phyloP scores from a whole-genome alignment of 163 green algal species.

The Scenedesmus sp. region DNA sequence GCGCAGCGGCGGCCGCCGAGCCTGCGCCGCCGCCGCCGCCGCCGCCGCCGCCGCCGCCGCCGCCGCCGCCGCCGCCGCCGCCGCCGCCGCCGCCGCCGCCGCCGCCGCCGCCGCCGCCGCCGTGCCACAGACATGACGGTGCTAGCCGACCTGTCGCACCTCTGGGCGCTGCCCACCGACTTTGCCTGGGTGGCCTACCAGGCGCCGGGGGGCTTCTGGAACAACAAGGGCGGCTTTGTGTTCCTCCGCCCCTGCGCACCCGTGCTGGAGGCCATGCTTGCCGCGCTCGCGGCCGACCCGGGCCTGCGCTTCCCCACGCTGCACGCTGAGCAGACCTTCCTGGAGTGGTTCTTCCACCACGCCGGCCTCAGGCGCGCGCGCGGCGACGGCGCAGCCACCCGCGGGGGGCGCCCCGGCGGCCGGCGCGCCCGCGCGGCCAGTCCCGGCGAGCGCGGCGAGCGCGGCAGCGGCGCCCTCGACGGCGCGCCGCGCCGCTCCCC shows the following conservation, averaged over 20 bases:
- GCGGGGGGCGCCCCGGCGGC: too few relatives aligned
- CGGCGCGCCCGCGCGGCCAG: too few relatives aligned
- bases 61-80: background rate
- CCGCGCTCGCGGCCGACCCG: background rate
- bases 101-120: background rate
- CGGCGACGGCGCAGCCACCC: too few relatives aligned
- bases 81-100: background rate
- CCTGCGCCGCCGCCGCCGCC: background rate
- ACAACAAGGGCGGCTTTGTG: slow-evolving; percentile 16
- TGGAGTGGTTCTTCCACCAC: slow-evolving; percentile 8
- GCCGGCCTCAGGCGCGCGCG: background rate
- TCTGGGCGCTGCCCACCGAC: background rate
- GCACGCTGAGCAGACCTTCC: slow-evolving; percentile 15
- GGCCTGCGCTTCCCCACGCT: background rate
- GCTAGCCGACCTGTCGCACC: slow-evolving; percentile 1
- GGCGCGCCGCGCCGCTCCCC: too few relatives aligned
- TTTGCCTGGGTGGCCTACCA: slow-evolving; percentile 7
- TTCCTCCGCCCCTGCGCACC: slow-evolving; percentile 2
- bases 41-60: background rate
- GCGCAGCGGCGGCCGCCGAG: background rate
- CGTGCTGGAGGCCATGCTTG: background rate
- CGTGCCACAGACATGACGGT: slow-evolving; percentile 3
- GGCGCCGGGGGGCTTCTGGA: background rate
- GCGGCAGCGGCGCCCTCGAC: too few relatives aligned
- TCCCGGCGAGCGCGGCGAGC: too few relatives aligned